Conservation (phyloP, 768 basidiomycete genomes). For the Lactifluus subvellereus region DNA sequence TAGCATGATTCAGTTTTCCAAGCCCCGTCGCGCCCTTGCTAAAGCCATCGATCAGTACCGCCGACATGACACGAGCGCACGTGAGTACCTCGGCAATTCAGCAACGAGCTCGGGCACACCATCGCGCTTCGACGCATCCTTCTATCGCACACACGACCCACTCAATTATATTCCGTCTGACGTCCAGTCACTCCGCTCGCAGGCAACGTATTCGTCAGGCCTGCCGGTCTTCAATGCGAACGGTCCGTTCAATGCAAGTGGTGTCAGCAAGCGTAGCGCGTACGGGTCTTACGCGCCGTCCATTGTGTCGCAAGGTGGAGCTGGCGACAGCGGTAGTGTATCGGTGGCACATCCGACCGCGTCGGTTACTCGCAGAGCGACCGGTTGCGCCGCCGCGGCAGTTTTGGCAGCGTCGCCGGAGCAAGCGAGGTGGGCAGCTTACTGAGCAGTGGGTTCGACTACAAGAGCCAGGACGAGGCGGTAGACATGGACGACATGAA, state of each 20-base stretch:
- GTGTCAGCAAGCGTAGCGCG: conserved; percentile 60
- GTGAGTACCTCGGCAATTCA: conserved; percentile 53
- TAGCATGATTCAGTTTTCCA: conserved; percentile 99
- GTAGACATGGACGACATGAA: conserved; percentile 82
- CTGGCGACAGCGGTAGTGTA: conserved; percentile 49
- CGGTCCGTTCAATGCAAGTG: conserved; percentile 63
- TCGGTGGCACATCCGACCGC: conserved; percentile 38
- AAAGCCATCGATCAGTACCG: conserved; percentile 93
- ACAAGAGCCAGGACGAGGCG: conserved; percentile 86
- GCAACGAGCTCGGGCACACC: conserved; percentile 69
- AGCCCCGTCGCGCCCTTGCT: conserved; percentile 81
- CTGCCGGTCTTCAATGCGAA: conserved; percentile 73
- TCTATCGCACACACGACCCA: conserved; percentile 93
- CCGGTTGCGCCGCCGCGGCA: conserved; percentile 68
- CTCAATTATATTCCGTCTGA: conserved; percentile 93
- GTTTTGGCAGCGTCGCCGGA: conserved; percentile 71
- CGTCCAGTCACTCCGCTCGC: conserved; percentile 91
- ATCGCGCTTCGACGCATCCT: conserved; percentile 91
- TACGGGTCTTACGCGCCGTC: conserved; percentile 84
- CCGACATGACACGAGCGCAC: conserved; percentile 86
- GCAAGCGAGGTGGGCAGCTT: conserved; percentile 69
- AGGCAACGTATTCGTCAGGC: conserved; percentile 92
- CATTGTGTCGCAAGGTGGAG: conserved; percentile 86
- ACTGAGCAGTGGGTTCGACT: conserved; percentile 60
- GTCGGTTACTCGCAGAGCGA: conserved; percentile 91